A percentile compares a stretch with the other conserved stretches of the same genome.
Evolutionary conservation across 1,284 basidiomycete species (phyloP).

Genomic region (Sporisorium exsertum): DNA sequence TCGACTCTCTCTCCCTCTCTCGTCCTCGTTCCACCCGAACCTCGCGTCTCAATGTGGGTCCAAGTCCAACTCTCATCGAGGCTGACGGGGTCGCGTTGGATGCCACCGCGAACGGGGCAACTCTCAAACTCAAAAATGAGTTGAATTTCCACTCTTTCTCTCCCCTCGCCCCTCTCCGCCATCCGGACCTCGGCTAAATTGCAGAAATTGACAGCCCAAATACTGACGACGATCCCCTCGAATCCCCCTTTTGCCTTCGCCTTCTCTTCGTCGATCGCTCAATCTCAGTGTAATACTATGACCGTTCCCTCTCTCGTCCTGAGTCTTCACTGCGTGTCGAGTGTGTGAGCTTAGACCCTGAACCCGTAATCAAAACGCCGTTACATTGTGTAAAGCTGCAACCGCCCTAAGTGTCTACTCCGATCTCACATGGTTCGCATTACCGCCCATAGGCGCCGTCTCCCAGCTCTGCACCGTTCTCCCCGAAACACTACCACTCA

Average conservation of each 20-base stretch:
- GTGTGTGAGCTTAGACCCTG: background rate
- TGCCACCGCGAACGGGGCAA: conserved; percentile 34
- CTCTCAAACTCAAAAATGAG: conserved; percentile 10
- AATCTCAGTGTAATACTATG: conserved; percentile 25
- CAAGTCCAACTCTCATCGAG: background rate
- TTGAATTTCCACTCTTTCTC: conserved; percentile 3
- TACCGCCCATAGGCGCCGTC: background rate
- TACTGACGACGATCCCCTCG: conserved; percentile 2
- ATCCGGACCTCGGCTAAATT: conserved; percentile 21
- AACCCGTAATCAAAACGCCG: background rate
- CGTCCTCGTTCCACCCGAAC: background rate
- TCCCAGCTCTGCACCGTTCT: conserved; percentile 4
- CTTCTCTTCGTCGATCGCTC: background rate
- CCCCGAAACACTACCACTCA: background rate
- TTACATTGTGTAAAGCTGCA: background rate
- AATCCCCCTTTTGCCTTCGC: background rate
- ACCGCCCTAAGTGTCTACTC: background rate
- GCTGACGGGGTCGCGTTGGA: conserved; percentile 9
- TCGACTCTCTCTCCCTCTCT: background rate
- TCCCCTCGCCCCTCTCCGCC: background rate
- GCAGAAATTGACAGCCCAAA: conserved; percentile 34
- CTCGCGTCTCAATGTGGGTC: background rate
- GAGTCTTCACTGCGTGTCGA: background rate
- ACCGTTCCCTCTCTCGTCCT: background rate
- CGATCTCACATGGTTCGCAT: background rate